phyloP scores from a whole-genome alignment of 345 rosid species.

The Chamaenerion angustifolium region DNA sequence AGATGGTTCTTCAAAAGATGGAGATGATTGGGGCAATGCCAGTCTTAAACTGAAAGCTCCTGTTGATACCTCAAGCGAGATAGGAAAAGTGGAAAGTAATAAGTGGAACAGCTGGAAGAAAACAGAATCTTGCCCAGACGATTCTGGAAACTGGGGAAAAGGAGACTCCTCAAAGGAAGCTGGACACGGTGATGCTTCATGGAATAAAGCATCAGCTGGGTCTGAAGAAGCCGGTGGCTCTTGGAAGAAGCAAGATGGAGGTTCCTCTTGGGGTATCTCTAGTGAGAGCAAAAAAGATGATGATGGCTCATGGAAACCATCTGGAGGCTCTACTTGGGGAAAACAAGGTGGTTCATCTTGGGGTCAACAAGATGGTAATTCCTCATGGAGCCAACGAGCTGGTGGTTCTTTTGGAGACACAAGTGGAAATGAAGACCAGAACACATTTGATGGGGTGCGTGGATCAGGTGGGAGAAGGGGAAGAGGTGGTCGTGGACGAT shows the following conservation, averaged over 20 bases:
- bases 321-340: slow-evolving; percentile 5
- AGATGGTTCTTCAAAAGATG: slow-evolving; percentile 6
- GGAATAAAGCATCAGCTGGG: slow-evolving; percentile 2
- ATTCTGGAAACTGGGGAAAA: slow-evolving; percentile 2
- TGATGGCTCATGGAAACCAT: slow-evolving; percentile 6
- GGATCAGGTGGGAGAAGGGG: slow-evolving; percentile 28
- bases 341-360: slow-evolving; percentile 4
- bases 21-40: slow-evolving; percentile 6
- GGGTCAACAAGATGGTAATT: slow-evolving; percentile 5
- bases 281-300: slow-evolving; percentile 3
- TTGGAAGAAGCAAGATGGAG: slow-evolving; percentile 3
- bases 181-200: background rate
- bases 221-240: slow-evolving; percentile 7
- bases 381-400: slow-evolving; percentile 8
- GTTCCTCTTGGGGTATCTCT: slow-evolving; percentile 9
- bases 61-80: slow-evolving; percentile 3
- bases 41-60: slow-evolving; percentile 1
- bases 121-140: background rate
- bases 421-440: slow-evolving; percentile 8
- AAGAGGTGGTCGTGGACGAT: slow-evolving; percentile 16
- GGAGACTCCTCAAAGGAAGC: slow-evolving; percentile 2
- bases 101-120: too few relatives aligned
- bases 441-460: slow-evolving; percentile 17
- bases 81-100: background rate
- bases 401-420: slow-evolving; percentile 4